Conservation (phyloP, 176 grass and related monocot genomes). For the Triticum dicoccoides region DNA sequence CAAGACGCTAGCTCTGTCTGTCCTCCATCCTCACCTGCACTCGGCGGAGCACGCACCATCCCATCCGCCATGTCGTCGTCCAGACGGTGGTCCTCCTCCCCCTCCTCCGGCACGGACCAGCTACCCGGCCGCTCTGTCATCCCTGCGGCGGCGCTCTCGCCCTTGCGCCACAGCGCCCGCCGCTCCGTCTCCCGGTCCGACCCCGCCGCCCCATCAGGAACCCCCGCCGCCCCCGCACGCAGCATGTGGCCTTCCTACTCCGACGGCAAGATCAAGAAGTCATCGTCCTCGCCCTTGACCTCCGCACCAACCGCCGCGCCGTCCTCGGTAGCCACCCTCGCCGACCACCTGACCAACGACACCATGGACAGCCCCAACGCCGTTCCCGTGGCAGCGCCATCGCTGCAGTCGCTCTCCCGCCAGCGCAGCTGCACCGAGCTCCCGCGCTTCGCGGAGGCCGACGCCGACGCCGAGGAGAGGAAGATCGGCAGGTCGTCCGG, state of each 20-base stretch:
- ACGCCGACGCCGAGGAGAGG: constrained; percentile 25
- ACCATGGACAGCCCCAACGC: neutral
- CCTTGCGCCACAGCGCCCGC: constrained; percentile 8
- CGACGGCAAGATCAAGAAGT: neutral
- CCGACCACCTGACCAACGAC: constrained; percentile 42
- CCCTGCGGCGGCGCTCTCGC: constrained; percentile 16
- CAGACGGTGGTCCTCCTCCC: constrained; percentile 36
- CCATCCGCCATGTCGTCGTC: constrained; percentile 33
- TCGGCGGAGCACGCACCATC: neutral
- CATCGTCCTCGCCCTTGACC: constrained; percentile 6
- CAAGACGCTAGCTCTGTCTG: too few species aligned
- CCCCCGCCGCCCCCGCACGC: neutral
- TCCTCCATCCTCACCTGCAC: neutral
- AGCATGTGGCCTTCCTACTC: constrained; percentile 39
- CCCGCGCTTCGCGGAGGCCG: constrained; percentile 33
- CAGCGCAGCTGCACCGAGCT: constrained; percentile 49
- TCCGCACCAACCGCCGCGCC: neutral
- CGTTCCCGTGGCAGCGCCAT: neutral
- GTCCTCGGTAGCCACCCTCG: constrained; percentile 16
- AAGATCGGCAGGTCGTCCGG: constrained; percentile 10
- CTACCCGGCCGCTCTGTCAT: neutral
- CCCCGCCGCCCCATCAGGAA: neutral
- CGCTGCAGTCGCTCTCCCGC: constrained; percentile 7
- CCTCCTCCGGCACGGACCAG: constrained; percentile 26
- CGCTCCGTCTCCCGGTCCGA: constrained; percentile 24